Evolutionary conservation across 805 yeast genomes (phyloP), one percentile per base, ranked within the genome.

Genomic region (Lachancea kluyveri): DNA sequence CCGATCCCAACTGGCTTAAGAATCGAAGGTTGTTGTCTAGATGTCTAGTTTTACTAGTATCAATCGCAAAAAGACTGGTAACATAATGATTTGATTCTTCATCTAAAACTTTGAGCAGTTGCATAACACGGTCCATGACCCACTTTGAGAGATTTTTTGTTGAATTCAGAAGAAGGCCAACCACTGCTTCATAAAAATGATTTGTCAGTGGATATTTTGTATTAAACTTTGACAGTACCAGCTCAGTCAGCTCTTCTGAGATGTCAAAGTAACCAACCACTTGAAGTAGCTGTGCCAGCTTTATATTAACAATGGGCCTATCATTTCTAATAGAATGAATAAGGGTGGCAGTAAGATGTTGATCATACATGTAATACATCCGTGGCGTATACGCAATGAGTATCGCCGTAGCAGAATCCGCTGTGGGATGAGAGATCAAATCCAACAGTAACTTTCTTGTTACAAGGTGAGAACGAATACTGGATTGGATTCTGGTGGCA

Each of bases 401-500:
- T 12, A 33, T 22, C 5, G 15, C 20, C 6, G 13, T 11, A 3
- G 37, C 31, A 11, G 4, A 17, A 13, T 19, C 21, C 8, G 12
- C n/a, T 7, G 19, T 20, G 9, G 28, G 9, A 16, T 23, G 4
- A 14, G 19, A 15, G 3, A 19, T n/a, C 11, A 28, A 22, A 9
- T 4, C n/a, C 14, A 9, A 5, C 3, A 66, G 60, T 13, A 46
- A 44, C 5, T 27, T 17, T 16, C 46, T 42, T 13, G 60, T 49
- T 6, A 61, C 64, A 5, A 68, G 30, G 33, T 59, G 59, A 12
- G 66, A 51, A 15, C 77, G 57, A 7, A 75, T 60, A 8, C 61
- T 50, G 3, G 62, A 46, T 48, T 81, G 90, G 21, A 88, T 52
- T 5, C 54, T 32, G 1, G 43, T 35, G 1, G 75, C 76, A 1